Conservation (phyloP, 345 rosid genomes). For the Hypericum perforatum region DNA sequence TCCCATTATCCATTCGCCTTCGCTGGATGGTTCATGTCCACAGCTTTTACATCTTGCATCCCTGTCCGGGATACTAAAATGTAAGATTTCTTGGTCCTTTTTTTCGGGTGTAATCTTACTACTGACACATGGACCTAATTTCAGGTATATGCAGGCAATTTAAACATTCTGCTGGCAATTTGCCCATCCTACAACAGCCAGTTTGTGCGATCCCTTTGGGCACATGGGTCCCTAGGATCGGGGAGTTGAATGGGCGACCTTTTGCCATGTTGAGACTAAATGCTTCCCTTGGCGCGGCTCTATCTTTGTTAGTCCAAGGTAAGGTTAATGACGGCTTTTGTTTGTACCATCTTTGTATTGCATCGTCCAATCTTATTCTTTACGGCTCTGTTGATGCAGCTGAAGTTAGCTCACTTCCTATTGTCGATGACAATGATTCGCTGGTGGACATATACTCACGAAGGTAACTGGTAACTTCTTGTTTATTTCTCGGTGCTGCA, state of each 20-base stretch:
- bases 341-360: background rate
- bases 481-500: background rate
- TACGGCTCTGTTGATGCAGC: conserved; percentile 37
- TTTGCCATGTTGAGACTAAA: conserved; percentile 61
- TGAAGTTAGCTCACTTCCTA: conserved; percentile 83
- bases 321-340: conserved; percentile 1
- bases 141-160: conserved; percentile 94
- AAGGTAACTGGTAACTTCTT: conserved; percentile 31
- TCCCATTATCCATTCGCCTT: conserved; percentile 55
- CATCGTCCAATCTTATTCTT: conserved; percentile 7
- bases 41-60: conserved; percentile 91
- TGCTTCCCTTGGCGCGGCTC: conserved; percentile 64
- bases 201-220: conserved; percentile 72
- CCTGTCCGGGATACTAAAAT: conserved; percentile 78
- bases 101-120: conserved; percentile 9
- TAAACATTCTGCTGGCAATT: conserved; percentile 68
- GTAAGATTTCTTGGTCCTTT: conserved; percentile 35
- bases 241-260: conserved; percentile 56
- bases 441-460: conserved; percentile 71
- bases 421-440: conserved; percentile 78
- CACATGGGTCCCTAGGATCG: conserved; percentile 88
- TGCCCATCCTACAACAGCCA: conserved; percentile 89
- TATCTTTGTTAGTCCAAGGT: conserved; percentile 71
- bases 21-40: conserved; percentile 56
- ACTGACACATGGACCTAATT: conserved; percentile 20